Percentiles rank a stretch among this genome's conserved stretches.
These are phyloP conservation scores for Sarocladium oryzae DNA, from an alignment of 2,329 filamentous ascomycete genomes.

Conservation along the genomic window DNA sequence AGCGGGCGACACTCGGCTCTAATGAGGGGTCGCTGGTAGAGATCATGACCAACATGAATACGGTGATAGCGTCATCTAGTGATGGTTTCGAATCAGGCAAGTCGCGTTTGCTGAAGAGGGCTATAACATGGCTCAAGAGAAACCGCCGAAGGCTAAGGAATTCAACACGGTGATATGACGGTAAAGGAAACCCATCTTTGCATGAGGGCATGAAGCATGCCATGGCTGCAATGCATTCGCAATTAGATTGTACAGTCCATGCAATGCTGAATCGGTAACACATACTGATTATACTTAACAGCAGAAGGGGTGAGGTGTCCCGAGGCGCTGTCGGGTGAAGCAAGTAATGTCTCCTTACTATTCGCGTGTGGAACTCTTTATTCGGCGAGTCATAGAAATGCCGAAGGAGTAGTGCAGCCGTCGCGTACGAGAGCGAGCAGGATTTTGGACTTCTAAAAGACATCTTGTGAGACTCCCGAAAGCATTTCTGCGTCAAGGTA, in stretches of 20 bases:
- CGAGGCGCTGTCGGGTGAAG: not conserved
- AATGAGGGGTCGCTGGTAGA: not conserved
- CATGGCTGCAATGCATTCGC: not conserved
- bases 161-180: not conserved
- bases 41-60: not conserved
- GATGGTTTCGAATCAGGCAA: not conserved
- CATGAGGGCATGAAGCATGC: not conserved
- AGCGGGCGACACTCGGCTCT: not conserved
- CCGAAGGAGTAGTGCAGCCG: not conserved
- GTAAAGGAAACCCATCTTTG: not conserved
- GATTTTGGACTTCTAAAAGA: conserved; percentile 2
- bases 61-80: not conserved
- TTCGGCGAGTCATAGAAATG: not conserved
- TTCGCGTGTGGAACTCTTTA: not conserved
- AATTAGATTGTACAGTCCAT: too few species aligned
- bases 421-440: not conserved
- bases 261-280: too few species aligned
- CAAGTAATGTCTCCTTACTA: not conserved
- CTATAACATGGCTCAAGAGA: not conserved
- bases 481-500: too few species aligned
- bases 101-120: not conserved
- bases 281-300: not conserved
- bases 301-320: not conserved
- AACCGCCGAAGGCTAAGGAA: not conserved
- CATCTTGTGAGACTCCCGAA: too few species aligned